Percentiles rank a stretch among this genome's conserved stretches.
phyloP scores from a whole-genome alignment of 2,329 filamentous ascomycete genomes.

The Botrytis byssoidea region DNA sequence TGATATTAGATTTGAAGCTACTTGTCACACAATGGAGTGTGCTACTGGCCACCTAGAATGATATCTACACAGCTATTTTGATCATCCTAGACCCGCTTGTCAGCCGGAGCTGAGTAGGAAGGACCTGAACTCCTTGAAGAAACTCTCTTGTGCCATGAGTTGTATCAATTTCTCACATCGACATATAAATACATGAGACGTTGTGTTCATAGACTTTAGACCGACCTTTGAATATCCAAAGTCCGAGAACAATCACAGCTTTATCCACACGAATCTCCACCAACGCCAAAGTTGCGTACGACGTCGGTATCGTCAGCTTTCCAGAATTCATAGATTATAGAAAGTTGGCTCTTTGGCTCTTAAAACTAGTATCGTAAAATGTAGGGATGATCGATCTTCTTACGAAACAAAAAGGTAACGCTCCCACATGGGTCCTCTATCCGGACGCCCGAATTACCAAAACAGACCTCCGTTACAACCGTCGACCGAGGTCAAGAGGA shows the following conservation, averaged over 20 bases:
- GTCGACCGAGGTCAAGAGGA: constrained; percentile 8
- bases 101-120: background rate
- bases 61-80: background rate
- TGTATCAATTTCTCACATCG: background rate
- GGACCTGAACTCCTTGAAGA: too few relatives aligned
- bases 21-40: background rate
- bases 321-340: background rate
- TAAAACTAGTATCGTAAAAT: background rate
- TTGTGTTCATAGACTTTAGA: background rate
- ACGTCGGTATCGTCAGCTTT: background rate
- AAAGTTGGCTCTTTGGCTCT: background rate
- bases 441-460: background rate
- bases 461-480: background rate
- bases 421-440: background rate
- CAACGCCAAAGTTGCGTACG: background rate
- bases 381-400: background rate
- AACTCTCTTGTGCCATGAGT: background rate
- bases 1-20: background rate
- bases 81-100: background rate
- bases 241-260: background rate
- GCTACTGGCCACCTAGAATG: background rate
- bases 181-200: background rate
- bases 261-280: background rate
- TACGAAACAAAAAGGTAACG: background rate
- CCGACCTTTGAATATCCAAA: background rate